Evolutionary conservation across 2,329 filamentous ascomycete species (phyloP).

Genomic region (Beauveria caledonica): DNA sequence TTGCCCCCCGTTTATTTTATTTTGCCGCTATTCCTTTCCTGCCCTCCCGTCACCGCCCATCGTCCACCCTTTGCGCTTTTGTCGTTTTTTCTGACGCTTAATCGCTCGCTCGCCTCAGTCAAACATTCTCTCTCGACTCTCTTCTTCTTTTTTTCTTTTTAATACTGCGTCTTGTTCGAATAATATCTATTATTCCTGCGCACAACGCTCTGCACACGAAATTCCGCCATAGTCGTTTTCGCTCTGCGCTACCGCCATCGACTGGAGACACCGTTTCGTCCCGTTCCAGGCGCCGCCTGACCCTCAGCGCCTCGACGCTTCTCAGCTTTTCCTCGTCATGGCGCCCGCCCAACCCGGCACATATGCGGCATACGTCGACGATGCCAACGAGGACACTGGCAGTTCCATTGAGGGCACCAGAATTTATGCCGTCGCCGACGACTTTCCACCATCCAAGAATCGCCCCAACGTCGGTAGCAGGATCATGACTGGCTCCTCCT

Average conservation of each 20-base stretch:
- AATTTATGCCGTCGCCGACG: constrained; percentile 40
- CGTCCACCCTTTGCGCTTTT: constrained; percentile 7
- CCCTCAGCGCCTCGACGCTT: constrained; percentile 7
- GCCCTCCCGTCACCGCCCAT: constrained; percentile 11
- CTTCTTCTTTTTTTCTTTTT: neutral
- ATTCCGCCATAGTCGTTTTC: neutral
- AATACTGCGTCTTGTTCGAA: neutral
- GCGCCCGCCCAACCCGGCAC: constrained; percentile 25
- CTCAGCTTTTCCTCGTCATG: constrained; percentile 27
- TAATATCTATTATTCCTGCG: neutral
- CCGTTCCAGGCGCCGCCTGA: constrained; percentile 9
- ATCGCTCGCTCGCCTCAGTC: neutral
- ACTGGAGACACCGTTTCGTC: constrained; percentile 1
- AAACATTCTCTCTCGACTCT: neutral
- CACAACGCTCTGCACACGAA: neutral
- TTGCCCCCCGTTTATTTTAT: neutral
- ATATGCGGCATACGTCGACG: constrained; percentile 39
- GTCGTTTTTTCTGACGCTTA: constrained; percentile 5
- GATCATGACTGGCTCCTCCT: constrained; percentile 33
- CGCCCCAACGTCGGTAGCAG: constrained; percentile 45
- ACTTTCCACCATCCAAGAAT: constrained; percentile 32
- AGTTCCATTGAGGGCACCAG: constrained; percentile 32
- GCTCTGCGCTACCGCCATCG: neutral
- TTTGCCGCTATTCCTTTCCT: constrained; percentile 9
- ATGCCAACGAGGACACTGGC: constrained; percentile 43